Evolutionary conservation across 139 green algal genomes (phyloP).

Genomic region (Chlamydomonas urium): DNA sequence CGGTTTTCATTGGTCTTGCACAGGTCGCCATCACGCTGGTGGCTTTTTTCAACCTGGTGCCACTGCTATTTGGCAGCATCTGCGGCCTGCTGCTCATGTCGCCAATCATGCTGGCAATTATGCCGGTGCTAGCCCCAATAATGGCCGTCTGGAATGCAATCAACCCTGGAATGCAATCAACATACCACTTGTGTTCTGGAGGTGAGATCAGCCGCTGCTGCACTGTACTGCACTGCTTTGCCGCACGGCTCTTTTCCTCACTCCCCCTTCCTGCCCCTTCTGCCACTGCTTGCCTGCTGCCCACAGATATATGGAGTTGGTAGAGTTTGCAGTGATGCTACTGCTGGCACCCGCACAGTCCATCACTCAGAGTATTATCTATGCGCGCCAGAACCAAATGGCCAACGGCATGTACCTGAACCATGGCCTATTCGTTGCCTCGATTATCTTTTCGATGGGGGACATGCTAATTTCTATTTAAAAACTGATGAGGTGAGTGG

Average conservation of each 20-base stretch:
- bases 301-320: conserved; percentile 43
- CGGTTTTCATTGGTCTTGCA: conserved; percentile 24
- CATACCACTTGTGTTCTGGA: conserved; percentile 36
- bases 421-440: conserved; percentile 30
- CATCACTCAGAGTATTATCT: conserved; percentile 31
- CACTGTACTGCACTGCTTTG: background rate
- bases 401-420: conserved; percentile 32
- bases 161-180: too few species aligned
- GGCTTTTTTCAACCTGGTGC: conserved; percentile 10
- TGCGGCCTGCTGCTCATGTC: background rate
- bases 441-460: conserved; percentile 31
- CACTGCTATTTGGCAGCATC: conserved; percentile 19
- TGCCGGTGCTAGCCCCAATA: conserved; percentile 24
- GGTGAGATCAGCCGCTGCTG: conserved; percentile 12
- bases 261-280: too few species aligned
- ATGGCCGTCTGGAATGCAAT: conserved; percentile 29
- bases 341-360: conserved; percentile 31
- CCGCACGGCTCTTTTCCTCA: too few species aligned
- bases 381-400: conserved; percentile 21
- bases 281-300: too few species aligned
- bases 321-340: conserved; percentile 42
- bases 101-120: conserved; percentile 22
- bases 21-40: conserved; percentile 15
- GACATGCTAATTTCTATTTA: conserved; percentile 28
- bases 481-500: conserved; percentile 36